phyloP scores from a whole-genome alignment of 2,329 filamentous ascomycete species.

The Aspergillus persii region DNA sequence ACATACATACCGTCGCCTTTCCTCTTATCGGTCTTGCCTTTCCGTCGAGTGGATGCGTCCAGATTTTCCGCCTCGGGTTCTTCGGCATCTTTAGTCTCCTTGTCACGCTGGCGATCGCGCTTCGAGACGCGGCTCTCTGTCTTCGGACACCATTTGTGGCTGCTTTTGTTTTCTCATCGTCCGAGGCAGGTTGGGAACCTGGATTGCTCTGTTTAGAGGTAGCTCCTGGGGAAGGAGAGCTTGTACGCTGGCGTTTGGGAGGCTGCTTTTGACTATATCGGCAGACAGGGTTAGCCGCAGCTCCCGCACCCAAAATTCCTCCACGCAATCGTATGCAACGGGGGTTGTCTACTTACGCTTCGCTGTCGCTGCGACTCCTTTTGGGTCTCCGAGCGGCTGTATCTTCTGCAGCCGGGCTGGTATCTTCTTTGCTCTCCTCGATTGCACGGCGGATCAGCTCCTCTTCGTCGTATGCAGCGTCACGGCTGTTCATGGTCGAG shows the following conservation, averaged over 20 bases:
- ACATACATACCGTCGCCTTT: conserved; percentile 70
- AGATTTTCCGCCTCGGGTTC: conserved; percentile 71
- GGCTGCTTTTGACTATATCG: conserved; percentile 64
- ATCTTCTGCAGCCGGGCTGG: conserved; percentile 54
- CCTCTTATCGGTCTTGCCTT: conserved; percentile 76
- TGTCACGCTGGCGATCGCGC: conserved; percentile 51
- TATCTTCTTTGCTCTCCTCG: conserved; percentile 89
- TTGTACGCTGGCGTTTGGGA: conserved; percentile 79
- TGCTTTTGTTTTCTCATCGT: conserved; percentile 59
- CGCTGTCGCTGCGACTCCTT: conserved; percentile 82
- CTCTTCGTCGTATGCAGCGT: conserved; percentile 93
- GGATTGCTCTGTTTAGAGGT: conserved; percentile 48
- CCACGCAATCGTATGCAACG: not conserved
- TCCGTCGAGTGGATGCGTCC: conserved; percentile 76
- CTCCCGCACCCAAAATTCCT: not conserved
- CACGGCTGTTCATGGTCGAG: conserved; percentile 95
- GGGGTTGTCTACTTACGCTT: conserved; percentile 68
- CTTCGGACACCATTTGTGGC: conserved; percentile 52
- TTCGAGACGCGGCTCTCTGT: conserved; percentile 56
- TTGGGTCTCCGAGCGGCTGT: conserved; percentile 67
- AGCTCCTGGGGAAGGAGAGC: conserved; percentile 69
- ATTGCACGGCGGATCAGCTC: conserved; percentile 84
- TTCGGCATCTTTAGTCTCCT: conserved; percentile 46
- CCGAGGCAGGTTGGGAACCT: conserved; percentile 52
- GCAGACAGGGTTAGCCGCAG: conserved; percentile 23